A percentile compares a stretch with the other conserved stretches of the same genome.
phyloP scores from a whole-genome alignment of 2,329 filamentous ascomycete species.

The Trichophaea hybrida region DNA sequence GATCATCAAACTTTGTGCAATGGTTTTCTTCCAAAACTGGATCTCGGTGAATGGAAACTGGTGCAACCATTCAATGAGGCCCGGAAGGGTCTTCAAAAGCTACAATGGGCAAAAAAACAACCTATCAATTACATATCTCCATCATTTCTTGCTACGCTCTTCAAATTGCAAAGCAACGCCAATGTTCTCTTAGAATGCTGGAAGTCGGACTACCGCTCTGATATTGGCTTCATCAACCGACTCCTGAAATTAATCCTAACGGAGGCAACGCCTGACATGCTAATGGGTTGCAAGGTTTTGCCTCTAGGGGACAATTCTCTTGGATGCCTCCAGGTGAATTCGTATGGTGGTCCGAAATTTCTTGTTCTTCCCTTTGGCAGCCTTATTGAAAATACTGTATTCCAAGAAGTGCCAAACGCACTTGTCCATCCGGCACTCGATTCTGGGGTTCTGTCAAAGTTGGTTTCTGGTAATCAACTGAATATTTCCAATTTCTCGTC shows the following conservation, averaged over 20 bases:
- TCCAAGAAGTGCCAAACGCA: neutral
- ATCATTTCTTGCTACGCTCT: neutral
- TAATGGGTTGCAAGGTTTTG: neutral
- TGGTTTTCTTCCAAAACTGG: neutral
- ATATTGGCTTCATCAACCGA: neutral
- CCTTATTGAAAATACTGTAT: neutral
- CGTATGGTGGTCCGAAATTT: neutral
- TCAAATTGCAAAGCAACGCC: neutral
- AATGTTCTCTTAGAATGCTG: neutral
- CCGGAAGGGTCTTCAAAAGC: neutral
- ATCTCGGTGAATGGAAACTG: neutral
- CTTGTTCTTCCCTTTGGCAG: neutral
- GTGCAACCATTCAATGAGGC: neutral
- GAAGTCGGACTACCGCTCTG: neutral
- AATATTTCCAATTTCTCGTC: neutral
- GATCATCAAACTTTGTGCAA: neutral
- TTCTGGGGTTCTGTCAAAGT: neutral
- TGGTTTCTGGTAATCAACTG: neutral
- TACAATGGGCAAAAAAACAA: neutral
- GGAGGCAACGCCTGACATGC: neutral
- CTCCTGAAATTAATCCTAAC: neutral
- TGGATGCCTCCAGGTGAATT: neutral
- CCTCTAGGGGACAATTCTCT: neutral
- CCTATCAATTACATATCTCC: neutral
- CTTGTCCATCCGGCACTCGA: neutral